Evolutionary conservation across 1,284 basidiomycete genomes (phyloP).

Genomic region (Exobasidium cylindrosporum): DNA sequence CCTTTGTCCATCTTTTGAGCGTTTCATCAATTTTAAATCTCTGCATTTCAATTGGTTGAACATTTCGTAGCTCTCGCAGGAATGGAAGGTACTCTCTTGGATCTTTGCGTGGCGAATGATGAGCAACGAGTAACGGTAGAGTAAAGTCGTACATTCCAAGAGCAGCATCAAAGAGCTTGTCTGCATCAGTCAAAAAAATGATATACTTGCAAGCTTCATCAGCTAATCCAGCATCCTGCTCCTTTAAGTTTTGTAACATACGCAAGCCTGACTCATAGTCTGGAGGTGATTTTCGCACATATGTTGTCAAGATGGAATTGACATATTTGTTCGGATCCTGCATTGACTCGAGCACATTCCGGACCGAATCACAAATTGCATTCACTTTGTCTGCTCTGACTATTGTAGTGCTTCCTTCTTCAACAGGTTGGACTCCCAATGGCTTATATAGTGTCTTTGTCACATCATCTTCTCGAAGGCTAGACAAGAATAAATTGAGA

Average conservation of each 20-base stretch:
- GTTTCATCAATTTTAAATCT: slow-evolving; percentile 90
- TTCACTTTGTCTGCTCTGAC: slow-evolving; percentile 61
- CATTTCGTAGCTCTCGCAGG: slow-evolving; percentile 77
- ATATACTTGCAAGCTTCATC: slow-evolving; percentile 98
- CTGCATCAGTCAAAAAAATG: slow-evolving; percentile 93
- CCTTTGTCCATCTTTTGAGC: slow-evolving; percentile 72
- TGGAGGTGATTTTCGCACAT: slow-evolving; percentile 85
- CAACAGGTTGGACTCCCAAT: neutral
- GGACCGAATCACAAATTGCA: slow-evolving; percentile 74
- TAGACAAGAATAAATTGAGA: slow-evolving; percentile 87
- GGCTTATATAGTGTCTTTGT: slow-evolving; percentile 53
- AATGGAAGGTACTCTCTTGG: slow-evolving; percentile 97
- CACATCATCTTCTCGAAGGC: slow-evolving; percentile 60
- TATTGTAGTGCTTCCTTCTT: slow-evolving; percentile 54
- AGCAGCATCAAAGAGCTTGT: slow-evolving; percentile 86
- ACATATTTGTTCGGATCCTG: slow-evolving; percentile 73
- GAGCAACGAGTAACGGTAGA: slow-evolving; percentile 90
- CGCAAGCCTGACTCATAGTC: slow-evolving; percentile 82
- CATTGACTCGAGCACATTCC: slow-evolving; percentile 67
- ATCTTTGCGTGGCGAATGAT: slow-evolving; percentile 94
- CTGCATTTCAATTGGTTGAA: slow-evolving; percentile 75
- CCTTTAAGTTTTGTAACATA: slow-evolving; percentile 74
- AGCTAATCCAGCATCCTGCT: slow-evolving; percentile 69
- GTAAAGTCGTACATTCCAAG: slow-evolving; percentile 99
- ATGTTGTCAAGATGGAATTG: slow-evolving; percentile 85